Conservation (phyloP, 2,329 filamentous ascomycete species). For the Fusarium staphyleae region DNA sequence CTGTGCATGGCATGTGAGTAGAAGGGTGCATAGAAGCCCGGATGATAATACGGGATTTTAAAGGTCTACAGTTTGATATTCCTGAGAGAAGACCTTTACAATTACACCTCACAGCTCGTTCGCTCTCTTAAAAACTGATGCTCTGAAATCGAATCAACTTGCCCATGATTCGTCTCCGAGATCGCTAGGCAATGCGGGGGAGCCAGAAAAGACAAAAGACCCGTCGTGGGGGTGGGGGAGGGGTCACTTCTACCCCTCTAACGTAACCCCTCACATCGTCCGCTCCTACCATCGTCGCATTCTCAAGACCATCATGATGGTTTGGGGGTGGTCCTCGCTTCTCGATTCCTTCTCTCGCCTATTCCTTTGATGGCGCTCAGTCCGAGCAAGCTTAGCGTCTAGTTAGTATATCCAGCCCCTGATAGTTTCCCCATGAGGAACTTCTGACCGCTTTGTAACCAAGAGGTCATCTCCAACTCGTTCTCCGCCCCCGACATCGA, state of each 20-base stretch:
- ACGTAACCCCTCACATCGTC: conserved; percentile 17
- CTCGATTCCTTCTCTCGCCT: not conserved
- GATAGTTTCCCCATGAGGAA: not conserved
- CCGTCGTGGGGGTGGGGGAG: conserved; percentile 27
- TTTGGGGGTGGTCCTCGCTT: conserved; percentile 28
- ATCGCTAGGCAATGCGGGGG: conserved; percentile 4
- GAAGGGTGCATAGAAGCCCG: too few species aligned
- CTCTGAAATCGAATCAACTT: conserved; percentile 6
- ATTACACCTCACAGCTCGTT: not conserved
- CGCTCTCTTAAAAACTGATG: not conserved
- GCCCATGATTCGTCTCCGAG: conserved; percentile 2
- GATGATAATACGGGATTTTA: too few species aligned
- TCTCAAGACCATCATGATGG: conserved; percentile 7
- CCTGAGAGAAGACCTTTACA: too few species aligned
- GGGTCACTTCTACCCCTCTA: conserved; percentile 15
- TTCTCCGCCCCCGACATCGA: conserved; percentile 18
- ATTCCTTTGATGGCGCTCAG: not conserved
- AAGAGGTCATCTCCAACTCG: conserved; percentile 10
- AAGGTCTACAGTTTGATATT: not conserved
- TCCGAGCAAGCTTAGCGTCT: not conserved
- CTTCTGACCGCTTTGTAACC: conserved; percentile 10
- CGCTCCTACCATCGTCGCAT: not conserved
- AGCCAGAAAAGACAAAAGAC: conserved; percentile 9
- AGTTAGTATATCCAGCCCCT: not conserved
- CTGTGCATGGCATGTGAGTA: not conserved